phyloP scores from a whole-genome alignment of 1,284 basidiomycete species.

The Trichosporon inkin region DNA sequence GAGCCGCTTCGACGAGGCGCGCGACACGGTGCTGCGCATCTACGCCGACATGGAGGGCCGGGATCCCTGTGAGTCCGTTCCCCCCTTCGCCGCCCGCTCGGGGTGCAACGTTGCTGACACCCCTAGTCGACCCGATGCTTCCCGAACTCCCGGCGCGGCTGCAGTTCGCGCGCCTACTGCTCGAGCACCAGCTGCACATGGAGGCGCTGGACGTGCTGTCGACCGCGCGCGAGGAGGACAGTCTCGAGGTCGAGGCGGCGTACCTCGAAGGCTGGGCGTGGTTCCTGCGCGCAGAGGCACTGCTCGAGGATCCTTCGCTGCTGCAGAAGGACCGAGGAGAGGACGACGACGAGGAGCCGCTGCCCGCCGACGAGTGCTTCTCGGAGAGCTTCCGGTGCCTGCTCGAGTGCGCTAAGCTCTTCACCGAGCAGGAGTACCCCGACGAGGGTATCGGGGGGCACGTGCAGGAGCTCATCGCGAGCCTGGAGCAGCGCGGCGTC shows the following conservation, averaged over 20 bases:
- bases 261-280: slow-evolving; percentile 95
- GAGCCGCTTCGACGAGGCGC: slow-evolving; percentile 73
- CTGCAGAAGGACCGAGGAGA: slow-evolving; percentile 2
- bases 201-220: slow-evolving; percentile 72
- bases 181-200: slow-evolving; percentile 70
- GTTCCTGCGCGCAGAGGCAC: slow-evolving; percentile 58
- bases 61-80: slow-evolving; percentile 59
- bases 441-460: slow-evolving; percentile 77
- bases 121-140: slow-evolving; percentile 66
- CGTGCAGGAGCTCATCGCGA: slow-evolving; percentile 65
- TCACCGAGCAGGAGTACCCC: slow-evolving; percentile 65
- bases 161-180: slow-evolving; percentile 71
- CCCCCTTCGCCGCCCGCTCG: background rate
- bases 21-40: slow-evolving; percentile 62
- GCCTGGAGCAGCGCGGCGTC: slow-evolving; percentile 67
- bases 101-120: too few relatives aligned
- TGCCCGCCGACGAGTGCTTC: slow-evolving; percentile 73
- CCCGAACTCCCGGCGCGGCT: slow-evolving; percentile 72
- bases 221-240: slow-evolving; percentile 74
- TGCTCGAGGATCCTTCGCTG: slow-evolving; percentile 29
- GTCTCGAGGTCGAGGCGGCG: slow-evolving; percentile 85
- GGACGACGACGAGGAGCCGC: slow-evolving; percentile 55
- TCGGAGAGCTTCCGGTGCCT: slow-evolving; percentile 74
- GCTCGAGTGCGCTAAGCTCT: slow-evolving; percentile 73
- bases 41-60: slow-evolving; percentile 71